Base-by-base conservation (phyloP, 208 protist species). In the Acanthamoeba royreba region DNA sequence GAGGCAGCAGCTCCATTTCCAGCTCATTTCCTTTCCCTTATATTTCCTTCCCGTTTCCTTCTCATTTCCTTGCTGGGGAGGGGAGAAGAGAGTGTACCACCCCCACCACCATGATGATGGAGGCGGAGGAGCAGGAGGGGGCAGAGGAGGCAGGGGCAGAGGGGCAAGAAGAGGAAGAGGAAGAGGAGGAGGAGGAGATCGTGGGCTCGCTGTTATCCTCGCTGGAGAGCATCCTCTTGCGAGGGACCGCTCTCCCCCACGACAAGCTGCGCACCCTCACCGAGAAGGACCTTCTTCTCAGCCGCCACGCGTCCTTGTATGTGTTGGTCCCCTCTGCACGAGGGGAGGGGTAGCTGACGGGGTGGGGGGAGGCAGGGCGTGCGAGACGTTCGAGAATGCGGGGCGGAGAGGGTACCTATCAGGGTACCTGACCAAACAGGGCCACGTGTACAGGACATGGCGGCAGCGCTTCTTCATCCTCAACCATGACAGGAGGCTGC, bases 381-480 rank as follows among this genome's bases (percentile, higher is more conserved):
- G 13, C 19, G 77, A 87, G 42, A 87, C 77, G 46, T 87, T 87
- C 42, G 77, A 87, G 25, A 87, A 40, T 53, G 77, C 77, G 19
- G 49, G 49, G 49, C 43, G 49, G 7, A 47, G 77, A 19, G 77
- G 77, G 0, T 87, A 87, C 42, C 28, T 87, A 8, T 55, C n/a
- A 15, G 77, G 77, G 4, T 31, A 47, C 77, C 77, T 87, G 31
- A 87, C 77, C 3, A 87, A 87, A 19, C 77, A 87, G 77, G 77
- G 77, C 2, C 19, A 87, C 33, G 77, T 87, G 15, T 87, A 61
- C 77, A 87, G 55, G 42, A 87, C 77, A 4, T 87, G 77, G 77
- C 43, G 77, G 42, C 46, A 40, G n/a, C 43, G 77, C n/a, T 87
- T 87, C 77, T 87, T 87, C 49, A 55, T 87, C 5, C 77, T 87